These are phyloP conservation scores for Cucurbita ficifolia DNA, from an alignment of 306 rosid species.

Conservation along the genomic window DNA sequence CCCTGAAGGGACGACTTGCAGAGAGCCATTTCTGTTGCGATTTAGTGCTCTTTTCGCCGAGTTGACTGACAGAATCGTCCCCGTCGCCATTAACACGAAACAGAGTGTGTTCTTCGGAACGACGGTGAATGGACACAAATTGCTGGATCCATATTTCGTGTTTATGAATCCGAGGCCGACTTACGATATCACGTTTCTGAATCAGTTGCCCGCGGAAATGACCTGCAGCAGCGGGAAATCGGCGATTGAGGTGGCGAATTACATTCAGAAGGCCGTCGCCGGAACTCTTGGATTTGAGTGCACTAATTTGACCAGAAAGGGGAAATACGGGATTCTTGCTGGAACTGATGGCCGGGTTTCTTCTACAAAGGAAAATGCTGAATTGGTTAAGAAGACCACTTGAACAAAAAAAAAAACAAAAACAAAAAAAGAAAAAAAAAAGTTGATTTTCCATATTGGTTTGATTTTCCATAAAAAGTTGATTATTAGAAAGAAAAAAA, in stretches of 20 bases:
- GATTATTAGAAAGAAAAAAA: too few relatives aligned
- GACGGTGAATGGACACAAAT: slow-evolving; percentile 48
- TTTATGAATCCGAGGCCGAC: slow-evolving; percentile 82
- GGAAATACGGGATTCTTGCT: slow-evolving; percentile 64
- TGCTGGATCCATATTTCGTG: slow-evolving; percentile 79
- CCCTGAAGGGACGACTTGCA: slow-evolving; percentile 89
- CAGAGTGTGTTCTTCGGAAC: slow-evolving; percentile 81
- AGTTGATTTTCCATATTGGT: too few relatives aligned
- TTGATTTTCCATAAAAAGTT: too few relatives aligned
- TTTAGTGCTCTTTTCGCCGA: slow-evolving; percentile 95
- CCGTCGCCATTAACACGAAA: slow-evolving; percentile 75
- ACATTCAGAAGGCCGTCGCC: slow-evolving; percentile 67
- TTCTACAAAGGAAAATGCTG: slow-evolving; percentile 24
- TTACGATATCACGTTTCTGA: slow-evolving; percentile 76
- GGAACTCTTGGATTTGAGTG: slow-evolving; percentile 87
- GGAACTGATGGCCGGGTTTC: slow-evolving; percentile 81
- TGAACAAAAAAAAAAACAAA: too few relatives aligned
- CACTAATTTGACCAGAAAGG: slow-evolving; percentile 75
- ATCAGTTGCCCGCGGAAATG: slow-evolving; percentile 55
- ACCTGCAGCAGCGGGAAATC: slow-evolving; percentile 73
- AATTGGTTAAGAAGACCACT: too few relatives aligned
- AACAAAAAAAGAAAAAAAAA: too few relatives aligned
- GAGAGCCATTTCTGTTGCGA: slow-evolving; percentile 68
- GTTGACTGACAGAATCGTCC: slow-evolving; percentile 68
- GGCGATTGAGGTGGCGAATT: slow-evolving; percentile 73